These are phyloP conservation scores for Penicillium sp. DNA, from an alignment of 2,329 filamentous ascomycete species.

Conservation along the genomic window DNA sequence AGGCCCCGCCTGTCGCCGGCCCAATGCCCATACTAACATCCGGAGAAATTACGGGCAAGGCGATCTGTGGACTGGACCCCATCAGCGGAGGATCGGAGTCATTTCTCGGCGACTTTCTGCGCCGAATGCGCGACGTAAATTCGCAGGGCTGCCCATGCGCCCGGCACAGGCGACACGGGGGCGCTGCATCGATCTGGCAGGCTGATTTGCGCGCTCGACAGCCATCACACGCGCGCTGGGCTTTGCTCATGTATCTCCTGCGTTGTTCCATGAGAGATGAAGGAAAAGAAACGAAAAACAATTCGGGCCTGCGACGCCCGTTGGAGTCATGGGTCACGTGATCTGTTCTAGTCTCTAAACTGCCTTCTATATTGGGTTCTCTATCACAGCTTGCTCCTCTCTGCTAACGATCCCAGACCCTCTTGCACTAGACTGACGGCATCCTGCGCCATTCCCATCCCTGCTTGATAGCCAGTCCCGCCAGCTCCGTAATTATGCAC, in stretches of 20 bases:
- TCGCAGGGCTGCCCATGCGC: slow-evolving; percentile 7
- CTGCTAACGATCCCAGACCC: neutral
- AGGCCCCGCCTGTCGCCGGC: no score
- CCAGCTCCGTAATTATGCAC: slow-evolving; percentile 48
- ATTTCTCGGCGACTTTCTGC: neutral
- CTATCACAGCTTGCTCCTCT: neutral
- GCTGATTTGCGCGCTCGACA: slow-evolving; percentile 14
- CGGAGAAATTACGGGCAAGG: no score
- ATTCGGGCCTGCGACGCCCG: neutral
- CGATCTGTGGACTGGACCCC: no score
- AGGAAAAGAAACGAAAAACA: neutral
- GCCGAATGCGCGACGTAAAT: slow-evolving; percentile 7
- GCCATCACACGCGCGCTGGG: slow-evolving; percentile 13
- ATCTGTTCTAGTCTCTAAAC: neutral
- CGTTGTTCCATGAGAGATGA: neutral
- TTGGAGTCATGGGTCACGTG: neutral
- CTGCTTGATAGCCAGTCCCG: slow-evolving; percentile 53
- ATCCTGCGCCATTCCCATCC: slow-evolving; percentile 26
- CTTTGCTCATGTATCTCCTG: slow-evolving; percentile 15
- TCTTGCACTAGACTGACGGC: slow-evolving; percentile 13
- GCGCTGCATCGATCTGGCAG: slow-evolving; percentile 10
- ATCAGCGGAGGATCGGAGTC: no score
- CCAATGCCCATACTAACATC: no score
- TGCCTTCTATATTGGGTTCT: neutral
- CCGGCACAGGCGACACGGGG: slow-evolving; percentile 9